Percentiles rank a stretch among this genome's conserved stretches.
phyloP scores from a whole-genome alignment of 1,139 yeast species.

The Geotrichum histeridarum region DNA sequence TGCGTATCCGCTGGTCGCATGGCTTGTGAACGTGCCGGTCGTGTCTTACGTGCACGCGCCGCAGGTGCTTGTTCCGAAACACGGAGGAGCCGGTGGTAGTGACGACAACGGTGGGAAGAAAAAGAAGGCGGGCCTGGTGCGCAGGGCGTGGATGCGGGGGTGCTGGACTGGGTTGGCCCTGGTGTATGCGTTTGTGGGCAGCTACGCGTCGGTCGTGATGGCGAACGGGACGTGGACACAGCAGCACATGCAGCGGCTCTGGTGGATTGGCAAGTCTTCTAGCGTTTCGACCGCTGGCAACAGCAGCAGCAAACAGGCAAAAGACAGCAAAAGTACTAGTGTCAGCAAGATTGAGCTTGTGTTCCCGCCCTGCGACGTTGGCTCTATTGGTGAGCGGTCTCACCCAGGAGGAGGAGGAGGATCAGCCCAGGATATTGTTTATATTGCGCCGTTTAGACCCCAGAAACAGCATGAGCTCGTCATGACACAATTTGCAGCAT shows the following conservation, averaged over 20 bases:
- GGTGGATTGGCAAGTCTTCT: slow-evolving; percentile 43
- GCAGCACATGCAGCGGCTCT: slow-evolving; percentile 60
- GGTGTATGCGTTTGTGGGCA: slow-evolving; percentile 58
- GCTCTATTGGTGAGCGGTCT: background rate
- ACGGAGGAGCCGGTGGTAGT: background rate
- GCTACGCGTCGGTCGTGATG: slow-evolving; percentile 58
- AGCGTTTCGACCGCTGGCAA: slow-evolving; percentile 21
- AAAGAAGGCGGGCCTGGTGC: background rate
- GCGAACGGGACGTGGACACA: slow-evolving; percentile 91
- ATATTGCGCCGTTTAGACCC: slow-evolving; percentile 89
- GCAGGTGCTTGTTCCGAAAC: slow-evolving; percentile 25
- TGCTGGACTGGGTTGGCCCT: slow-evolving; percentile 70
- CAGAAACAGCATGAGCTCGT: slow-evolving; percentile 84
- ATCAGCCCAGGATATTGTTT: slow-evolving; percentile 54
- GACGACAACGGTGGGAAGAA: background rate
- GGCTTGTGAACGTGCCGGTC: slow-evolving; percentile 62
- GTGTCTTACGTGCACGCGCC: slow-evolving; percentile 82
- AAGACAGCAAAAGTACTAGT: background rate
- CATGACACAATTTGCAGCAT: slow-evolving; percentile 56
- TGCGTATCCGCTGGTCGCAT: slow-evolving; percentile 48
- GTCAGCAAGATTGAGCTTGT: slow-evolving; percentile 42
- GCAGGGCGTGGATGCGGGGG: slow-evolving; percentile 42
- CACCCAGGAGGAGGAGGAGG: too few relatives aligned
- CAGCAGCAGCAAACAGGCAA: slow-evolving; percentile 10
- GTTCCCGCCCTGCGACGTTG: slow-evolving; percentile 58